These are phyloP conservation scores for Inonotus obliquus DNA, from an alignment of 1,284 basidiomycete species.

Conservation along the genomic window DNA sequence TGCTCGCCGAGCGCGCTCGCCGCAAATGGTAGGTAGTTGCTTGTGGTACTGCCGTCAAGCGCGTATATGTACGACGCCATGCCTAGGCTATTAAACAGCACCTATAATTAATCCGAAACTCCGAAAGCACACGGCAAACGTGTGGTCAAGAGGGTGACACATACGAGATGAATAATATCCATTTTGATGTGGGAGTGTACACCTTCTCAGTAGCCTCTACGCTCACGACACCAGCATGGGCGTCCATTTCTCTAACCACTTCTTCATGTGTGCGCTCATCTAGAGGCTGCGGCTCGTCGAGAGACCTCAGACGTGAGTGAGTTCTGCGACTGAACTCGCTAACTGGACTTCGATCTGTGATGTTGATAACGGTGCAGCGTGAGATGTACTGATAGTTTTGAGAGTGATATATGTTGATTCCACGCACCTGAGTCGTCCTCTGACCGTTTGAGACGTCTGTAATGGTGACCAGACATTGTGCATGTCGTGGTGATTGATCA, in stretches of 20 bases:
- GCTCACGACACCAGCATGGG: slow-evolving; percentile 44
- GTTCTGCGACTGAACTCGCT: background rate
- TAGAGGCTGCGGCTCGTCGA: background rate
- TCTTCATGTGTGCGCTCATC: slow-evolving; percentile 4
- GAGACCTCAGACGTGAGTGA: background rate
- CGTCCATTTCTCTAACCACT: slow-evolving; percentile 23
- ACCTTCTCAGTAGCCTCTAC: slow-evolving; percentile 51
- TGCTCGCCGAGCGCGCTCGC: slow-evolving; percentile 57
- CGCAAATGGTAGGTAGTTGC: slow-evolving; percentile 59
- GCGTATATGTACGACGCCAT: slow-evolving; percentile 76
- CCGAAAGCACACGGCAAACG: background rate
- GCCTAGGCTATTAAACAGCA: slow-evolving; percentile 41
- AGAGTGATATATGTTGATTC: background rate
- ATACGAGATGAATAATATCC: slow-evolving; percentile 59
- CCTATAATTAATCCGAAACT: background rate
- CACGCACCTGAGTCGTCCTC: background rate
- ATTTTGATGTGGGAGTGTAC: slow-evolving; percentile 50
- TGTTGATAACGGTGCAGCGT: background rate
- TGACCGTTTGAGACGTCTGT: background rate
- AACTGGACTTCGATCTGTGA: background rate
- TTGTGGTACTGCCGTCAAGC: slow-evolving; percentile 66
- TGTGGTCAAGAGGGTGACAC: slow-evolving; percentile 16
- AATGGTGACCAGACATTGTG: background rate
- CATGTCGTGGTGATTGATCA: background rate
- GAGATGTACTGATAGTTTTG: too few relatives aligned